Base-by-base conservation (phyloP, 768 basidiomycete species). In the Podaxis pistillaris region DNA sequence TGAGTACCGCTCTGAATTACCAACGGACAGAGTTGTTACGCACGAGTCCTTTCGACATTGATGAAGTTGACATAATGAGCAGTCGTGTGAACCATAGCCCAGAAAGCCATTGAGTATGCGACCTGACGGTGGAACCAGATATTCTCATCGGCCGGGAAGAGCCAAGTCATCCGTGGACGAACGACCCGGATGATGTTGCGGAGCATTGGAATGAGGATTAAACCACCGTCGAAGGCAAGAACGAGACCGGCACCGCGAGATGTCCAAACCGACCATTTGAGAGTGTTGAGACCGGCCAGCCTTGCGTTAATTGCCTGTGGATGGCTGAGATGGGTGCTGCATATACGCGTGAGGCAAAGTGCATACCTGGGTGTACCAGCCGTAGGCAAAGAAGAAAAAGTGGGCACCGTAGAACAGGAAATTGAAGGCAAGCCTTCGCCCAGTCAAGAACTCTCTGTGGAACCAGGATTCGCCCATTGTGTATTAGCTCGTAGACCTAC, bases 61-160 rank as follows among this genome's bases (percentile, higher is more conserved):
- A 94, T 86, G 72, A 94, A 95, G 75, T 95, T 96, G 77, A 93
- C 87, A 69, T 94, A 96, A 76, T 96, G 95, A 8, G 93, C 90
- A 4, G 94, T 96, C 4, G 91, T 91, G 75, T 98, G 95, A 0
- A 96, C 89, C 83, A 93, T 89, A 8, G 91, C 78, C 89, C 90
- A 96, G 78, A 96, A 95, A 2, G 93, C 89, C 85, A 96, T 88
- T 6, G 90, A 91, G 74, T 97, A 98, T 17, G 95, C 95, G 49
- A 96, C 91, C 71, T 96, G 94, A 62, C 93, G 81, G 74, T 97
- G 94, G 82, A 91, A 94, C 95, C 94, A 96, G 70, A 96, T 90
- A 68, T 93, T 93, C 79, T 96, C 94, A 73, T 98, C 95, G 63
- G 91, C 89, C 15, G 94, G 94, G 80, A 96, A 88, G 60, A 91